phyloP scores from a whole-genome alignment of 225 moss, liverwort and hornwort species.

The Takakia lepidozioides region DNA sequence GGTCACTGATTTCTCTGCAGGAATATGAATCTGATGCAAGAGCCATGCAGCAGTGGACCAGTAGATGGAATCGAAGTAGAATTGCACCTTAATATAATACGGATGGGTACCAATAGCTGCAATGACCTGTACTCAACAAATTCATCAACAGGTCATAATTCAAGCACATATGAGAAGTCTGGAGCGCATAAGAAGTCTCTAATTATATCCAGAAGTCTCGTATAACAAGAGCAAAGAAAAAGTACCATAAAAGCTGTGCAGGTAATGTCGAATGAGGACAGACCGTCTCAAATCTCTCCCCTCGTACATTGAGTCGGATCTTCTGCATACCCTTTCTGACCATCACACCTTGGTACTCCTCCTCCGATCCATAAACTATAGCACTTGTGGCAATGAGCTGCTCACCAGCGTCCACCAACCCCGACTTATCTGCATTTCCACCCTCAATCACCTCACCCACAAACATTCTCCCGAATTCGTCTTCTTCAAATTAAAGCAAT shows the following conservation, averaged over 20 bases:
- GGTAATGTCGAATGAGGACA: background rate
- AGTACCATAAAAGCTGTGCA: too few species aligned
- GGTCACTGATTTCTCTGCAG: too few species aligned
- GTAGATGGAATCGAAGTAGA: too few species aligned
- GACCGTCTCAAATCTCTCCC: conserved; percentile 72
- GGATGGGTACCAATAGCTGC: conserved; percentile 80
- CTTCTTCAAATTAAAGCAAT: conserved; percentile 67
- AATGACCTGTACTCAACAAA: conserved; percentile 67
- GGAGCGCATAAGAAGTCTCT: background rate
- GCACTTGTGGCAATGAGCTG: conserved; percentile 74
- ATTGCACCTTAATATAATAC: conserved; percentile 43
- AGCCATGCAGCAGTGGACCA: too few species aligned
- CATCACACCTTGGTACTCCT: conserved; percentile 64
- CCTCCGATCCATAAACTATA: conserved; percentile 44
- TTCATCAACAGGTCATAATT: too few species aligned
- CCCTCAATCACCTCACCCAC: conserved; percentile 56
- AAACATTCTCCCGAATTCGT: conserved; percentile 44
- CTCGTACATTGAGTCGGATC: conserved; percentile 53
- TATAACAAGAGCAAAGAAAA: background rate
- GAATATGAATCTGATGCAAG: too few species aligned
- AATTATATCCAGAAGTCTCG: background rate
- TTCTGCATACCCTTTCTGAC: conserved; percentile 76
- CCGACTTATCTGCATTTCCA: conserved; percentile 54
- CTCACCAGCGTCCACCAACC: conserved; percentile 52
- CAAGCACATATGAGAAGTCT: background rate